Evolutionary conservation across 2,329 filamentous ascomycete species (phyloP), one percentile per base, ranked within the genome.

Genomic region (Fusarium denticulatum): DNA sequence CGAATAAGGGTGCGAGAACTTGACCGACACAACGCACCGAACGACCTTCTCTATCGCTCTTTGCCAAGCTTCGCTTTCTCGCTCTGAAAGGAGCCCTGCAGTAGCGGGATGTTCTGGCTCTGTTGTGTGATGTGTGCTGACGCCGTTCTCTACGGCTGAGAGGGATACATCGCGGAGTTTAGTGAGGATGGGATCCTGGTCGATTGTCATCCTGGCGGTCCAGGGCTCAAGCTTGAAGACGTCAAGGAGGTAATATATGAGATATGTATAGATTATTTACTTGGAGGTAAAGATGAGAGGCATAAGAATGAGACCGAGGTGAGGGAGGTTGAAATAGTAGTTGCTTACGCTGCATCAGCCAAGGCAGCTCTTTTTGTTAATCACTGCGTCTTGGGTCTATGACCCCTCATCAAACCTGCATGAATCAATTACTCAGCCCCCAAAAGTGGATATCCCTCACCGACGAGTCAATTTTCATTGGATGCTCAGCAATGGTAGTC

Each of bases 1-100:
- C 22, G 95, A 94, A 81, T 94, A 97, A 1, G 96, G 98, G 86
- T 98, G 95, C 81, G 95, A 98, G 85, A 98, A 99, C 74, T 97
- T 94, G 79, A 99, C 98, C 16, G 96, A 97, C 37, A 99, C 96
- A n/a, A 98, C 96, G 76, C 95, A 97, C 80, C 93, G 91, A 47
- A 98, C 95, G 6, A 99, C 96, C 68, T 91, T 92, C 83, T 98
- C 95, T 70, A 98, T 97, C 1, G 95, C 97, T 49, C 91, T 93
- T 82, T 98, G 96, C 96, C 96, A 99, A 7, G 70, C 60, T 16
- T 72, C 70, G 9, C 70, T 72, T n/a, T 72, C 70, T 8, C 70
- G 57, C 12, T 72, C 70, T 13, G 70, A 72, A 0, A 72, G 50
- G 4, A 72, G 70, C 0, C 70, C 70, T 6, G 56, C 60, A 1